phyloP scores from a whole-genome alignment of 2,329 filamentous ascomycete species.

The Teratosphaeria epicoccoides region DNA sequence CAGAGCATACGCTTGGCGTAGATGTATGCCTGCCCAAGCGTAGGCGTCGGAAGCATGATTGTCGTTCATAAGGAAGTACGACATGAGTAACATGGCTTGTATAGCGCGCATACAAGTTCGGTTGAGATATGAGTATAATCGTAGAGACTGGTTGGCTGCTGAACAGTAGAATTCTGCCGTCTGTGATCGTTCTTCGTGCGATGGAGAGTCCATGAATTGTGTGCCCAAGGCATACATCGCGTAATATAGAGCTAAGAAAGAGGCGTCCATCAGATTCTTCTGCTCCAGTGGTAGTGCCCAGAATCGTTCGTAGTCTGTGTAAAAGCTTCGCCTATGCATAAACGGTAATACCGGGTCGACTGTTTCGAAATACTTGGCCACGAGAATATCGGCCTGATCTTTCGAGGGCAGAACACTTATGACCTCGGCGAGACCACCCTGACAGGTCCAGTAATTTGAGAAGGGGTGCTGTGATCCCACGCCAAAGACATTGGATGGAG shows the following conservation, averaged over 20 bases:
- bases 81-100: conserved; percentile 72
- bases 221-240: conserved; percentile 69
- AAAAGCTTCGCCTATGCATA: conserved; percentile 64
- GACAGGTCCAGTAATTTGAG: conserved; percentile 75
- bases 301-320: conserved; percentile 67
- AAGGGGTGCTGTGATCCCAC: conserved; percentile 69
- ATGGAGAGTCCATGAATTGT: conserved; percentile 56
- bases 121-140: conserved; percentile 67
- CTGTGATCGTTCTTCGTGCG: conserved; percentile 54
- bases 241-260: conserved; percentile 62
- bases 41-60: conserved; percentile 75
- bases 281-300: conserved; percentile 53
- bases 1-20: conserved; percentile 72
- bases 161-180: conserved; percentile 73
- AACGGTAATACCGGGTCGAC: conserved; percentile 76
- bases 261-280: conserved; percentile 52
- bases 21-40: conserved; percentile 68
- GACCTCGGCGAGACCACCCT: conserved; percentile 64
- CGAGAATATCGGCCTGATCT: conserved; percentile 61
- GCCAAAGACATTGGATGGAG: conserved; percentile 69
- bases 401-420: conserved; percentile 66
- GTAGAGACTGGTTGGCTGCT: conserved; percentile 65
- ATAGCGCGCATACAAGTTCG: conserved; percentile 62
- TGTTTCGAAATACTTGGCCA: conserved; percentile 43
- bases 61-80: conserved; percentile 77